Evolutionary conservation across 306 rosid genomes (phyloP).

Genomic region (Purshia tridentata): DNA sequence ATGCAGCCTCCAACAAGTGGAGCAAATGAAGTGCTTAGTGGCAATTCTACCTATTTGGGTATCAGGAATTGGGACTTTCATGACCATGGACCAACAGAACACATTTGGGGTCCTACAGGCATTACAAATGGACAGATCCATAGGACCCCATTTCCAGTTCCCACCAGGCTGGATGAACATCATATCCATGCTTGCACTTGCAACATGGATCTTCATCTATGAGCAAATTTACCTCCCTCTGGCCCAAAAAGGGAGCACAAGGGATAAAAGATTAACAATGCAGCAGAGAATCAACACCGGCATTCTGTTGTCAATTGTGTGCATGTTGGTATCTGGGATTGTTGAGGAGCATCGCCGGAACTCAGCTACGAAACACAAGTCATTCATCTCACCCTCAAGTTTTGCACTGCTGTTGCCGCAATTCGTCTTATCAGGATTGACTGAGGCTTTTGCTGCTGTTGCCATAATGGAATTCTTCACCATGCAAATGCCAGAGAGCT

Average conservation of each 20-base stretch:
- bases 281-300: conserved; percentile 56
- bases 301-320: conserved; percentile 56
- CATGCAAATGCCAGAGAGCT: conserved; percentile 59
- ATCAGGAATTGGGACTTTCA: conserved; percentile 56
- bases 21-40: conserved; percentile 61
- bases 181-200: conserved; percentile 56
- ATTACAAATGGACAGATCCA: conserved; percentile 49
- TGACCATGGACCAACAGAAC: conserved; percentile 58
- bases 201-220: conserved; percentile 67
- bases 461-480: conserved; percentile 77
- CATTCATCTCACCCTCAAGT: conserved; percentile 47
- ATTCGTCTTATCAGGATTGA: conserved; percentile 53
- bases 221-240: conserved; percentile 53
- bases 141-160: conserved; percentile 58
- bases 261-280: conserved; percentile 41
- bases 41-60: conserved; percentile 69
- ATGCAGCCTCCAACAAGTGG: conserved; percentile 75
- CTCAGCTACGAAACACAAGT: conserved; percentile 34
- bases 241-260: conserved; percentile 16
- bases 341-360: conserved; percentile 56
- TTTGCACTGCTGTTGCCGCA: conserved; percentile 57
- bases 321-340: conserved; percentile 61
- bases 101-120: conserved; percentile 76
- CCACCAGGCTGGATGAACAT: conserved; percentile 78
- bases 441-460: conserved; percentile 66